Evolutionary conservation across 106 monocot genomes (phyloP), one percentile per base, ranked within the genome.

Genomic region (Gastrodia elata): DNA sequence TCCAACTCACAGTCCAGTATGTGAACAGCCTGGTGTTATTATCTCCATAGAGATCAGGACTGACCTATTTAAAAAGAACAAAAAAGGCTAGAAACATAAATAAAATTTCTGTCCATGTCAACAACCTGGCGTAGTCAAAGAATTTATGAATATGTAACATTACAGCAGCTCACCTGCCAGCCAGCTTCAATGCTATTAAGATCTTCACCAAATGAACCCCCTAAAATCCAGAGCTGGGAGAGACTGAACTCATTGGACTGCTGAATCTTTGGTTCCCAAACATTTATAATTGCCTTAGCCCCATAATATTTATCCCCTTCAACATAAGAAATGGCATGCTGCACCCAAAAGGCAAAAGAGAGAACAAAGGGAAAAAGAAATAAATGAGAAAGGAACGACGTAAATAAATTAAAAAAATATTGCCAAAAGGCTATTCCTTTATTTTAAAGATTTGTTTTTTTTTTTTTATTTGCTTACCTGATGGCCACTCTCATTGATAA

Each of bases 181-280:
- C 93, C 93, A 39, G 93, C 93, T 87, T 89, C 93, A 77, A 93
- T 93, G 75, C 89, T 93, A 71, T 93, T 93, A 61, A 89, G 85
- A 58, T 93, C 93, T 75, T 85, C 76, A 8, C 87, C 93, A 75
- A 93, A 89, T 22, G 93, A 89, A 10, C 93, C 93, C 10, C 89
- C 85, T 14, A 93, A 69, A 46, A 93, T 76, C 93, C 93, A 93
- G 36, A 93, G 73, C 80, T 89, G 93, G n/a, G 93, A 93, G 20
- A 93, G 81, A 72, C 93, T 93, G 76, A 93, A 93, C 85, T 93
- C 93, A 70, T 89, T 89, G 14, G 85, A 8, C 78, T 89, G 89
- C 71, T 93, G 83, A n/a, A 93, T 89, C 73, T 77, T 83, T 65
- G 93, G 93, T 72, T 89, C 78, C 93, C 93, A 93, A n/a, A 93